Conservation (phyloP, 495 filamentous ascomycete species). For the Jackrogersella minutella region DNA sequence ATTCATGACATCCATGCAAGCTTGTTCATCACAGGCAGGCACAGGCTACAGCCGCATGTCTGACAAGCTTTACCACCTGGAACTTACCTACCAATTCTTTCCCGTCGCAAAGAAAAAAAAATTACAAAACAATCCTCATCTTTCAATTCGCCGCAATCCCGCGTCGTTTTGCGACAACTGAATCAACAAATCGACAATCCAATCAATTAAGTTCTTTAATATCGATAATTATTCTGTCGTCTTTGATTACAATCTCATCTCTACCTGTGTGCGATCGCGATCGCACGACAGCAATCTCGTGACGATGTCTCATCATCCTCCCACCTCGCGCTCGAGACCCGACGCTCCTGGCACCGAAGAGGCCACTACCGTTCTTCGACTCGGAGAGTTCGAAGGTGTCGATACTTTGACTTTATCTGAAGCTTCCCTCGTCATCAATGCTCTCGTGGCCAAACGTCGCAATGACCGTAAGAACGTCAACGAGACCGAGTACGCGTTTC, state of each 20-base stretch:
- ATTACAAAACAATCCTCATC: not conserved
- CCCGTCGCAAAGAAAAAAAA: conserved; percentile 19
- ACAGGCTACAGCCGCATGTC: conserved; percentile 25
- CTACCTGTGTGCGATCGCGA: not conserved
- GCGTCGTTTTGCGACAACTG: conserved; percentile 13
- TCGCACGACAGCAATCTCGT: not conserved
- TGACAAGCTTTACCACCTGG: conserved; percentile 20
- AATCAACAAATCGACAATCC: not conserved
- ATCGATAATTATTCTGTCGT: too few relatives aligned
- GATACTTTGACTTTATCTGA: conserved; percentile 89
- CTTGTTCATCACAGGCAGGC: conserved; percentile 9
- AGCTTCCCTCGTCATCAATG: conserved; percentile 89
- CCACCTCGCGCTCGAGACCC: conserved; percentile 76
- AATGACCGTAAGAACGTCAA: conserved; percentile 69
- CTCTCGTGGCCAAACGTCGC: conserved; percentile 77
- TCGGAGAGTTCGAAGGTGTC: conserved; percentile 91
- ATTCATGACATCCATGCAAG: not conserved
- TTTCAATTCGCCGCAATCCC: not conserved
- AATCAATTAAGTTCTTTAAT: not conserved
- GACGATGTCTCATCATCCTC: conserved; percentile 45
- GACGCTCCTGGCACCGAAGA: conserved; percentile 85
- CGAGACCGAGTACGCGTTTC: conserved; percentile 66
- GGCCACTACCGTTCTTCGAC: conserved; percentile 77
- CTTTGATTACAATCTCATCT: not conserved
- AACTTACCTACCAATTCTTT: conserved; percentile 2